These are phyloP conservation scores for Epichloe scottii DNA, from an alignment of 2,329 filamentous ascomycete species.

Conservation along the genomic window DNA sequence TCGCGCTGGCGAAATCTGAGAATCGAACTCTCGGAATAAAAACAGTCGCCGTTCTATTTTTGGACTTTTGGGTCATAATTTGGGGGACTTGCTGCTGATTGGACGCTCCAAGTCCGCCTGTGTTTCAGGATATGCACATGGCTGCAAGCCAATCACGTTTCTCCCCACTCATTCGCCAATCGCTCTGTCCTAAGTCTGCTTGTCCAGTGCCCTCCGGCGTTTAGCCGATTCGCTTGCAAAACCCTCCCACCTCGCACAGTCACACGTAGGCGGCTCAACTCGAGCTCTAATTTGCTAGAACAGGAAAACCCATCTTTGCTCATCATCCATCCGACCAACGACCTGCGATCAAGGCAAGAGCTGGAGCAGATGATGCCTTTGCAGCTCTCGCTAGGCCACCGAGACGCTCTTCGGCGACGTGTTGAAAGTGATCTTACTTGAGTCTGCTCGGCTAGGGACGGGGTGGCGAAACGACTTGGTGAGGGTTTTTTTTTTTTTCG, in stretches of 20 bases:
- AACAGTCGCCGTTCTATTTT: slow-evolving; percentile 10
- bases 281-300: neutral
- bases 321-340: neutral
- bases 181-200: neutral
- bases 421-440: slow-evolving; percentile 1
- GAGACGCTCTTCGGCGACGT: slow-evolving; percentile 5
- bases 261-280: neutral
- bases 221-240: slow-evolving; percentile 1
- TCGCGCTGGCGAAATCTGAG: neutral
- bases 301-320: neutral
- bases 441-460: neutral
- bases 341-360: neutral
- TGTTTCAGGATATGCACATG: slow-evolving; percentile 14
- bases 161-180: neutral
- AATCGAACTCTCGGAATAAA: neutral
- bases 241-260: neutral
- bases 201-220: neutral
- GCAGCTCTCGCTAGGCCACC: slow-evolving; percentile 1
- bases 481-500: neutral
- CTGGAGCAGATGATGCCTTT: slow-evolving; percentile 5
- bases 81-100: slow-evolving; percentile 7
- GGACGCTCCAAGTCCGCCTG: slow-evolving; percentile 2
- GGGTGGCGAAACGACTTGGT: neutral
- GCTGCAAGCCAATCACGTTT: slow-evolving; percentile 8
- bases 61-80: slow-evolving; percentile 3